These are phyloP conservation scores for Filobasidium floriforme DNA, from an alignment of 768 basidiomycete species.

Conservation along the genomic window DNA sequence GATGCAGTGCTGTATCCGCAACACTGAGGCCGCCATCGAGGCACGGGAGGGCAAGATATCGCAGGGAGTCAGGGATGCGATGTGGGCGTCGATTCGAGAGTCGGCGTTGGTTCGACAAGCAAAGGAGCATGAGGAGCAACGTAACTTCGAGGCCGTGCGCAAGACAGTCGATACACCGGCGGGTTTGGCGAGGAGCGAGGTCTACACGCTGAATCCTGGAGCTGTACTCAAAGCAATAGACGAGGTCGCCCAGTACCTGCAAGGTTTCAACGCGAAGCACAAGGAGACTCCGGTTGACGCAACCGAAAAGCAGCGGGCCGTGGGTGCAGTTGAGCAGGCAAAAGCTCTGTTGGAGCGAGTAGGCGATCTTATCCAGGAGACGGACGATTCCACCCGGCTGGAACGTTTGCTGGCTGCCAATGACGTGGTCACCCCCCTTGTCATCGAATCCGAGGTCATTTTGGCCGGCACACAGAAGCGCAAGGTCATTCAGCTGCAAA, in stretches of 20 bases:
- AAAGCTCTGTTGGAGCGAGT: conserved; percentile 53
- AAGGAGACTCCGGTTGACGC: neutral
- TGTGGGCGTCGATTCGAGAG: conserved; percentile 48
- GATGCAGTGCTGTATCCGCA: conserved; percentile 78
- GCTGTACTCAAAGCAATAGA: conserved; percentile 33
- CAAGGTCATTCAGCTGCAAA: neutral
- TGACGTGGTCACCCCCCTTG: conserved; percentile 58
- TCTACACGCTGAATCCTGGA: conserved; percentile 42
- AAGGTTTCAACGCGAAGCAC: neutral
- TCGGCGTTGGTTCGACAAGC: conserved; percentile 44
- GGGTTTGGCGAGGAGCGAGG: conserved; percentile 38
- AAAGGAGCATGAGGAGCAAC: conserved; percentile 41
- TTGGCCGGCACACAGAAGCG: neutral
- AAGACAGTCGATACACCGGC: conserved; percentile 34
- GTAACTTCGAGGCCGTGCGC: conserved; percentile 36
- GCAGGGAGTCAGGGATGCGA: conserved; percentile 52
- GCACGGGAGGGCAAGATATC: conserved; percentile 43
- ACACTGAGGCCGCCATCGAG: conserved; percentile 68
- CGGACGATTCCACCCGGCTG: conserved; percentile 45
- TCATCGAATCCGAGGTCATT: conserved; percentile 49
- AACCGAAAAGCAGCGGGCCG: conserved; percentile 15
- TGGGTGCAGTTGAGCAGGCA: conserved; percentile 35
- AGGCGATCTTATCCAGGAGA: conserved; percentile 48
- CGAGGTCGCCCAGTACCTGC: conserved; percentile 25
- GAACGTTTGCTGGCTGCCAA: conserved; percentile 64